These are phyloP conservation scores for Pestalotiopsis sp. DNA, from an alignment of 2,329 filamentous ascomycete species.

Conservation along the genomic window DNA sequence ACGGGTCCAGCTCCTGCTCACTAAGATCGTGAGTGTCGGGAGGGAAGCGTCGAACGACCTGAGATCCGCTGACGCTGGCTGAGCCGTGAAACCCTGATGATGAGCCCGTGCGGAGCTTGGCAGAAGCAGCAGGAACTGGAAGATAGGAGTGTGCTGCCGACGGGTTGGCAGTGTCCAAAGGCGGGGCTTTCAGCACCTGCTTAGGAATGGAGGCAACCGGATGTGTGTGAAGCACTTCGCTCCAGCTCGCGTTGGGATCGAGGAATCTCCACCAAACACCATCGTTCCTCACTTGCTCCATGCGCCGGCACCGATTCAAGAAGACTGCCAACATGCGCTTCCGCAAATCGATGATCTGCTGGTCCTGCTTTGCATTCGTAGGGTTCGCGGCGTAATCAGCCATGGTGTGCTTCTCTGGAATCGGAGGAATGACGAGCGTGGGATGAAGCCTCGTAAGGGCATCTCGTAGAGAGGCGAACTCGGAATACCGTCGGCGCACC, in stretches of 20 bases:
- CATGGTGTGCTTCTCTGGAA: slow-evolving; percentile 98
- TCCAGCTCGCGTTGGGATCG: slow-evolving; percentile 98
- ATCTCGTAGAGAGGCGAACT: slow-evolving; percentile 89
- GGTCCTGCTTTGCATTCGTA: slow-evolving; percentile 96
- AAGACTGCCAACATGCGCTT: slow-evolving; percentile 98
- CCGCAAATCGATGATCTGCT: slow-evolving; percentile 92
- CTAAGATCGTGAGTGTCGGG: slow-evolving; percentile 74
- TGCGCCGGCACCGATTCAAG: slow-evolving; percentile 86
- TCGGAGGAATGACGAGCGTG: slow-evolving; percentile 92
- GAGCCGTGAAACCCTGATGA: slow-evolving; percentile 37
- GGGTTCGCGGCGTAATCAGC: slow-evolving; percentile 98
- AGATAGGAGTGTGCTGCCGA: slow-evolving; percentile 84
- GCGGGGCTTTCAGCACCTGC: slow-evolving; percentile 92
- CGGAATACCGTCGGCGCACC: slow-evolving; percentile 92
- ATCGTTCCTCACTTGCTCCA: slow-evolving; percentile 90
- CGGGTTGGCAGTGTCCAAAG: slow-evolving; percentile 91
- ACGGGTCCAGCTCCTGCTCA: slow-evolving; percentile 92
- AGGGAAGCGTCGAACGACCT: slow-evolving; percentile 80
- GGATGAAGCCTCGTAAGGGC: slow-evolving; percentile 91
- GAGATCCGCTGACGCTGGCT: slow-evolving; percentile 42
- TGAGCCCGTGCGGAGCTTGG: slow-evolving; percentile 73
- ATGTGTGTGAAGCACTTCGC: slow-evolving; percentile 90
- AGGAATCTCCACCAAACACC: slow-evolving; percentile 98
- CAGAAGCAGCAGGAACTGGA: slow-evolving; percentile 81
- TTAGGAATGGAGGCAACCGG: slow-evolving; percentile 92